Evolutionary conservation across 352 stramenopile genomes (phyloP).

Genomic region (Pythium utonaiense): DNA sequence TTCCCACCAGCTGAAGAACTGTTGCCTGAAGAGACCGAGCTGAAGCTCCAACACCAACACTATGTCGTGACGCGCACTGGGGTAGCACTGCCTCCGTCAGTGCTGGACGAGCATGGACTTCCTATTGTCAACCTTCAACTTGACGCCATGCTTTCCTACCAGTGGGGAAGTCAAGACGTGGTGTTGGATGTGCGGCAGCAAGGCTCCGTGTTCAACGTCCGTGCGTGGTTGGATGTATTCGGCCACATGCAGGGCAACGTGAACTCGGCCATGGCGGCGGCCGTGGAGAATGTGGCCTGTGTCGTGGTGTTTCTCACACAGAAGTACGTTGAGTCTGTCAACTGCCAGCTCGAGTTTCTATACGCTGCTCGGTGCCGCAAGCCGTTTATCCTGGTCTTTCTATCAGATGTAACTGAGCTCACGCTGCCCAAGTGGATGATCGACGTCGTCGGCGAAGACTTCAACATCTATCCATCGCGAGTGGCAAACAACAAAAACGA

Average conservation of each 20-base stretch:
- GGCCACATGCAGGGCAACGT: slow-evolving; percentile 68
- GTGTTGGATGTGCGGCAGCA: slow-evolving; percentile 46
- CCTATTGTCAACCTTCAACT: slow-evolving; percentile 34
- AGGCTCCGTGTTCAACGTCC: slow-evolving; percentile 30
- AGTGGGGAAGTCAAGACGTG: slow-evolving; percentile 39
- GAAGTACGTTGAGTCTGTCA: slow-evolving; percentile 44
- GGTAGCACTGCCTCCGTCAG: slow-evolving; percentile 26
- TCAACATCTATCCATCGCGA: slow-evolving; percentile 35
- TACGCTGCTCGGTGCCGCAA: slow-evolving; percentile 40
- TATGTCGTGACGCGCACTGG: slow-evolving; percentile 38
- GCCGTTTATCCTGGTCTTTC: slow-evolving; percentile 43
- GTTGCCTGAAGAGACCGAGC: slow-evolving; percentile 22
- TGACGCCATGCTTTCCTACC: slow-evolving; percentile 60
- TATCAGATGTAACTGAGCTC: slow-evolving; percentile 32
- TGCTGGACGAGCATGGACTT: slow-evolving; percentile 38
- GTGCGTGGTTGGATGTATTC: slow-evolving; percentile 56
- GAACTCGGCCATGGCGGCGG: slow-evolving; percentile 55
- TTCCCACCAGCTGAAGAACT: slow-evolving; percentile 12
- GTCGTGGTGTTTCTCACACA: slow-evolving; percentile 52
- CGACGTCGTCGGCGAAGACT: slow-evolving; percentile 24
- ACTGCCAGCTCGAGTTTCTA: slow-evolving; percentile 55
- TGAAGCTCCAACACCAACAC: slow-evolving; percentile 27
- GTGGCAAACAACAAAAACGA: slow-evolving; percentile 10
- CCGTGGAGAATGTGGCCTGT: slow-evolving; percentile 51
- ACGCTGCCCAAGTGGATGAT: slow-evolving; percentile 39